These are phyloP conservation scores for Salvia splendens DNA, from an alignment of 257 asterid genomes.

Conservation along the genomic window DNA sequence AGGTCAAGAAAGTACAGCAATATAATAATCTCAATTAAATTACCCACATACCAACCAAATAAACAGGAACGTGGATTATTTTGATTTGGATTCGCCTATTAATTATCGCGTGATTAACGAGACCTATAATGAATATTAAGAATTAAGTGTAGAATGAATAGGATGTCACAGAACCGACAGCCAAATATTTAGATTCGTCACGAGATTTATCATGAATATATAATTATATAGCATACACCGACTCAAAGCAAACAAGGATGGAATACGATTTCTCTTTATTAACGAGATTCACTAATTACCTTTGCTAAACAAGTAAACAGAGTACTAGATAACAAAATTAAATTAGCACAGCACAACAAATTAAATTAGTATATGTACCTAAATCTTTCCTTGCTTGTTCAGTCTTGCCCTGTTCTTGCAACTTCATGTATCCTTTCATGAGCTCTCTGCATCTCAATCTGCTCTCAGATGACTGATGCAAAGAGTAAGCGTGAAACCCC, in stretches of 20 bases:
- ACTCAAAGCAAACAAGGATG: not conserved
- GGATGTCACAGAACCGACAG: too few relatives aligned
- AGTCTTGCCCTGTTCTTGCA: conserved; percentile 98
- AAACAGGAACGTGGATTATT: too few relatives aligned
- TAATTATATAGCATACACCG: not conserved
- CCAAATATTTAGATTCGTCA: not conserved
- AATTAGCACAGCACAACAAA: too few relatives aligned
- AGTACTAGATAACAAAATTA: too few relatives aligned
- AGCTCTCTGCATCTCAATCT: conserved; percentile 85
- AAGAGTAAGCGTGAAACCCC: too few relatives aligned
- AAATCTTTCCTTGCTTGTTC: conserved; percentile 91
- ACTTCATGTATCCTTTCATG: conserved; percentile 96
- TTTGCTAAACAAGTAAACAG: too few relatives aligned
- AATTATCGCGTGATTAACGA: not conserved
- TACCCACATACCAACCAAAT: not conserved
- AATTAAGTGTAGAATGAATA: too few relatives aligned
- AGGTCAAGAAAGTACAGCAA: not conserved
- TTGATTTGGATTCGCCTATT: too few relatives aligned
- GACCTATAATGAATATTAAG: too few relatives aligned
- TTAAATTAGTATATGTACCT: conserved; percentile 45
- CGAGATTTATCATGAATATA: not conserved
- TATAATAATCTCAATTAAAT: not conserved
- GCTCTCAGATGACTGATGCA: conserved; percentile 44
- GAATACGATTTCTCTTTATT: not conserved
- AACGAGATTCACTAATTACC: not conserved